These are phyloP conservation scores for Phytomonas sp. DNA, from an alignment of 208 protist species.

Conservation along the genomic window DNA sequence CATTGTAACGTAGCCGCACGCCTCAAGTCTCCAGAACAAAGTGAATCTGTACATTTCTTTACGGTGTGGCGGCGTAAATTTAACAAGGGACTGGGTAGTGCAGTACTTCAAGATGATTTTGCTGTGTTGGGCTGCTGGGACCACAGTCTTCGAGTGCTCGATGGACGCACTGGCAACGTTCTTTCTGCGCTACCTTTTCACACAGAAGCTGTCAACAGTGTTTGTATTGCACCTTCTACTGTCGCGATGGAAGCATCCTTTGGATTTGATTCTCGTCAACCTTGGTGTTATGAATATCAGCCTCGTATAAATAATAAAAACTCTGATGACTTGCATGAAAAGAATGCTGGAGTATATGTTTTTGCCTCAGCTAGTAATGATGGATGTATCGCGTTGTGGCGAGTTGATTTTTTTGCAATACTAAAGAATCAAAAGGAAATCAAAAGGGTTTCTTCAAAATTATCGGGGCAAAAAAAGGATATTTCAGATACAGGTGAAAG, in stretches of 20 bases:
- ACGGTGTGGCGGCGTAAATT: conserved; percentile 32
- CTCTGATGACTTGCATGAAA: not conserved
- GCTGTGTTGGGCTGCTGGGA: conserved; percentile 67
- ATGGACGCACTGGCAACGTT: conserved; percentile 31
- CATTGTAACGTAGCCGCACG: conserved; percentile 1
- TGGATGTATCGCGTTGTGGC: conserved; percentile 59
- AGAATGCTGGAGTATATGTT: conserved; percentile 36
- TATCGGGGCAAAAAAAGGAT: not conserved
- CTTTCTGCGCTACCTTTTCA: conserved; percentile 61
- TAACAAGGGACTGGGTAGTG: conserved; percentile 56
- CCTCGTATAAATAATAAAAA: not conserved
- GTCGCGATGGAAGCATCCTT: conserved; percentile 31
- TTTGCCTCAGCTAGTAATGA: conserved; percentile 65
- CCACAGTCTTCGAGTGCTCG: conserved; percentile 60
- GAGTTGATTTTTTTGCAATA: conserved; percentile 38
- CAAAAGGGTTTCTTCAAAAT: not conserved
- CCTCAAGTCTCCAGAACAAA: not conserved
- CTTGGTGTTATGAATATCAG: conserved; percentile 12
- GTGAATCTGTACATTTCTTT: not conserved
- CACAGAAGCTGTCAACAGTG: conserved; percentile 44
- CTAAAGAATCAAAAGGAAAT: not conserved
- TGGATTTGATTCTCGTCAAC: conserved; percentile 54
- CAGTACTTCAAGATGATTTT: conserved; percentile 37
- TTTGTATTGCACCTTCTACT: conserved; percentile 16
- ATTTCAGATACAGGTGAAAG: not conserved